Evolutionary conservation across 1,139 yeast genomes (phyloP).

Genomic region (Yamadazyma spencermartinsiae): DNA sequence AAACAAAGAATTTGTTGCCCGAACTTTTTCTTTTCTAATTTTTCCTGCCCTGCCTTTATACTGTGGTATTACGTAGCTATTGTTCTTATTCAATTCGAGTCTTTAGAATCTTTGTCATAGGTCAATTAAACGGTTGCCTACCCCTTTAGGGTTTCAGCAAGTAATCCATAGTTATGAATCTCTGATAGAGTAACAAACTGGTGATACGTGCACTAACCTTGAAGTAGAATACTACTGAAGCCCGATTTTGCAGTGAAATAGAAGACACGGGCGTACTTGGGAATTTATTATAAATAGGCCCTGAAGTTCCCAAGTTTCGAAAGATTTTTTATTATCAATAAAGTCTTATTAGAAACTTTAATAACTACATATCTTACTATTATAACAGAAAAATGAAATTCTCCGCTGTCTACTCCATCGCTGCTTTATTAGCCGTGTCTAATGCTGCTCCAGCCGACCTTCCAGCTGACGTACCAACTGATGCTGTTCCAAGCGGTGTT

Average conservation of each 20-base stretch:
- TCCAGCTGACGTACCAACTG: constrained; percentile 2
- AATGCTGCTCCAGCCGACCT: constrained; percentile 8
- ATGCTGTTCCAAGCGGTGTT: constrained; percentile 4
- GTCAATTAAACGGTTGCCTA: not conserved
- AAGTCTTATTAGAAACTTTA: not conserved
- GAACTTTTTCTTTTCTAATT: too few species aligned
- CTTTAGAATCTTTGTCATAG: too few species aligned
- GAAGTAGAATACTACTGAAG: too few species aligned
- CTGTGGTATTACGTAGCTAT: too few species aligned
- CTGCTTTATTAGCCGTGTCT: constrained; percentile 4
- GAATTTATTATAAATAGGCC: constrained; percentile 1
- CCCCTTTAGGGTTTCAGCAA: not conserved
- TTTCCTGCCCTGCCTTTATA: too few species aligned
- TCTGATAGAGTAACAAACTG: too few species aligned
- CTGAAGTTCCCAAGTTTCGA: constrained; percentile 2
- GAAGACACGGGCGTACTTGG: not conserved
- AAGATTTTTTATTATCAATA: constrained; percentile 1
- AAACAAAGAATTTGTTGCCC: too few species aligned
- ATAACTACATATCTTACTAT: not conserved
- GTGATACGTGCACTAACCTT: too few species aligned
- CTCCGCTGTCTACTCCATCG: constrained; percentile 8
- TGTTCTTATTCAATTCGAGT: too few species aligned
- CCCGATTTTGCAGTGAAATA: too few species aligned
- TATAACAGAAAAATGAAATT: constrained; percentile 9
- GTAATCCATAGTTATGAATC: not conserved